Evolutionary conservation across 2,329 filamentous ascomycete genomes (phyloP).

Genomic region (Cadophora malorum): DNA sequence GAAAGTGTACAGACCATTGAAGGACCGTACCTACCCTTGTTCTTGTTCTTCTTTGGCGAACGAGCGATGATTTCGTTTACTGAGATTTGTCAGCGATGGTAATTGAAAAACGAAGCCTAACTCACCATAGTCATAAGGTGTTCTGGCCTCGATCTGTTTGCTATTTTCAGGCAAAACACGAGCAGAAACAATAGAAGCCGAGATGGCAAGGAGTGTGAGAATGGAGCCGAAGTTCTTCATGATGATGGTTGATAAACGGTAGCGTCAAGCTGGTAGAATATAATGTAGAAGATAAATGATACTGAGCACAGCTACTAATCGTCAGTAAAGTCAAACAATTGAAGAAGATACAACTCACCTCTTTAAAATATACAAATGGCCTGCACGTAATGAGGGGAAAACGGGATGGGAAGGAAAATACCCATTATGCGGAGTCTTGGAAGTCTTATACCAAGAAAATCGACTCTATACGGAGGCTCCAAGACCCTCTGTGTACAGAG

Average conservation of each 20-base stretch:
- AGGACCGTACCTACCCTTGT: slow-evolving; percentile 19
- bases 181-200: slow-evolving; percentile 46
- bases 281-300: slow-evolving; percentile 35
- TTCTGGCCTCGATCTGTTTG: slow-evolving; percentile 34
- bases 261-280: slow-evolving; percentile 39
- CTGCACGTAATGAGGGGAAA: slow-evolving; percentile 36
- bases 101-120: neutral
- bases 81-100: slow-evolving; percentile 21
- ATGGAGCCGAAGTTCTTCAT: slow-evolving; percentile 52
- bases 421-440: slow-evolving; percentile 22
- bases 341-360: slow-evolving; percentile 32
- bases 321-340: slow-evolving; percentile 29
- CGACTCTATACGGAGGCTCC: slow-evolving; percentile 23
- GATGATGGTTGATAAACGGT: slow-evolving; percentile 40
- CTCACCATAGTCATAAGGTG: slow-evolving; percentile 33
- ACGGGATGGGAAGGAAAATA: slow-evolving; percentile 31
- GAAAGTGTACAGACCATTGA: neutral
- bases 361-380: slow-evolving; percentile 40
- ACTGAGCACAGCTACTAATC: slow-evolving; percentile 41
- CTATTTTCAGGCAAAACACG: slow-evolving; percentile 37
- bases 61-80: slow-evolving; percentile 34
- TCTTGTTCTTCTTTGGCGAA: slow-evolving; percentile 35
- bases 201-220: slow-evolving; percentile 48
- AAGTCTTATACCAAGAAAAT: slow-evolving; percentile 33
- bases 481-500: slow-evolving; percentile 25